A percentile compares a stretch with the other conserved stretches of the same genome.
phyloP scores from a whole-genome alignment of 441 rosid species.

The Omphalea diandra region DNA sequence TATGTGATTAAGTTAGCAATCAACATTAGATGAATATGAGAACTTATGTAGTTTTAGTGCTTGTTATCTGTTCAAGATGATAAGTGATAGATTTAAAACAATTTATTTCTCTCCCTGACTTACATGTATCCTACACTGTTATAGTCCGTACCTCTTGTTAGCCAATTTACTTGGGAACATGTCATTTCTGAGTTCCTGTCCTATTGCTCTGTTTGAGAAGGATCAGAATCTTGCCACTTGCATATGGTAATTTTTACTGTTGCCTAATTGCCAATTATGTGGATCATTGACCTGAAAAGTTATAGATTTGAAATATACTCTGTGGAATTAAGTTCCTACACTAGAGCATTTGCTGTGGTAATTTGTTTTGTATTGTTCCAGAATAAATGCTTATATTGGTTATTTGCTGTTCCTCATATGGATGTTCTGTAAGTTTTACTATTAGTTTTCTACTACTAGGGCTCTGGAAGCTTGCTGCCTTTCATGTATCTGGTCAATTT shows the following conservation, averaged over 20 bases:
- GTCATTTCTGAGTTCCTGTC: neutral
- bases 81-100: neutral
- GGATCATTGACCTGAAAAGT: neutral
- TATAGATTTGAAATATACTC: neutral
- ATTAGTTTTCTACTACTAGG: neutral
- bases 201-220: neutral
- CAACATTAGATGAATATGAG: neutral
- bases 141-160: neutral
- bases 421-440: neutral
- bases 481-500: conserved; percentile 2
- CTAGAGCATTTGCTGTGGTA: neutral
- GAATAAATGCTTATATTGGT: neutral
- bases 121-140: neutral
- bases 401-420: neutral
- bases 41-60: neutral
- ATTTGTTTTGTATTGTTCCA: neutral
- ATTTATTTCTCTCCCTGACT: neutral
- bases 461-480: conserved; percentile 8
- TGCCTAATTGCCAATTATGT: neutral
- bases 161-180: neutral
- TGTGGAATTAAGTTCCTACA: neutral
- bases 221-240: neutral
- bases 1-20: no score
- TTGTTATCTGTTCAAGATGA: neutral
- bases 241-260: no score